These are phyloP conservation scores for Andrographis paniculata DNA, from an alignment of 305 asterid species.

Conservation along the genomic window DNA sequence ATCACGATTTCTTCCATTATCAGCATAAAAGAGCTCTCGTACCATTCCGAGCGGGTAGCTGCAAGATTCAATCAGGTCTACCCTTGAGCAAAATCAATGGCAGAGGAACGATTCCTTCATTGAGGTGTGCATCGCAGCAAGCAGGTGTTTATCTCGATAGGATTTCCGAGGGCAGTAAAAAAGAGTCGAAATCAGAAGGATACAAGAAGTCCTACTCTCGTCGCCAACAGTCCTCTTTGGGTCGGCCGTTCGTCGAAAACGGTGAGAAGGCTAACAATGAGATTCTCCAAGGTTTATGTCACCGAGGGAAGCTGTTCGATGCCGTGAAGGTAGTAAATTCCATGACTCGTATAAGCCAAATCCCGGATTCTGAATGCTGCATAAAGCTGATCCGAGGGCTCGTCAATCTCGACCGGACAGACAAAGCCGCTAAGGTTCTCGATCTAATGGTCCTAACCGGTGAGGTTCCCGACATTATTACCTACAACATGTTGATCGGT, in stretches of 20 bases:
- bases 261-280: slow-evolving; percentile 68
- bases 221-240: slow-evolving; percentile 26
- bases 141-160: slow-evolving; percentile 32
- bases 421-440: slow-evolving; percentile 55
- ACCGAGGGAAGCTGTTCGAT: slow-evolving; percentile 44
- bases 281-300: slow-evolving; percentile 59
- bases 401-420: slow-evolving; percentile 36
- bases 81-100: slow-evolving; percentile 21
- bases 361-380: slow-evolving; percentile 63
- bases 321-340: slow-evolving; percentile 55
- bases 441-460: slow-evolving; percentile 78
- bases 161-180: slow-evolving; percentile 23
- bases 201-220: slow-evolving; percentile 18
- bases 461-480: slow-evolving; percentile 79
- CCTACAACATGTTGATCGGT: slow-evolving; percentile 81
- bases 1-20: slow-evolving; percentile 15
- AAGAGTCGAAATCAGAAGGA: slow-evolving; percentile 24
- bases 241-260: slow-evolving; percentile 48
- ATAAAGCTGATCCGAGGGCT: slow-evolving; percentile 78
- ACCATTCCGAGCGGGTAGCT: slow-evolving; percentile 19
- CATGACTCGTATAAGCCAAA: slow-evolving; percentile 79
- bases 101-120: slow-evolving; percentile 21
- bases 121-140: slow-evolving; percentile 31
- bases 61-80: slow-evolving; percentile 18
- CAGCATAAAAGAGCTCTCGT: slow-evolving; percentile 18